Conservation (phyloP, 129 eudicot genomes). For the Escallonia rubra region DNA sequence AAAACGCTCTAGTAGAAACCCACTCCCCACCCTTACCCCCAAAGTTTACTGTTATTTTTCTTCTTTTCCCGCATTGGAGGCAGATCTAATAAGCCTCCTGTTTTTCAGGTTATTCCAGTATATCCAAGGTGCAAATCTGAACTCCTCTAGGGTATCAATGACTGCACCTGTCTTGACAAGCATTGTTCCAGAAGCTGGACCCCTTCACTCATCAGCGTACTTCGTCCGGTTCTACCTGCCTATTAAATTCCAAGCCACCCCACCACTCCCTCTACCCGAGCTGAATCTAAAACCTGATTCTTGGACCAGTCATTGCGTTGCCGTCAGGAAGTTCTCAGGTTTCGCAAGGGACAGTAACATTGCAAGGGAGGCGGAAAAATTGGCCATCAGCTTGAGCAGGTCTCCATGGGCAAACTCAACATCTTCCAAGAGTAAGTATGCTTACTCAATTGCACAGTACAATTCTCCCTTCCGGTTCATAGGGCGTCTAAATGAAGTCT, state of each 20-base stretch:
- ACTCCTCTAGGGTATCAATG: slow-evolving; percentile 69
- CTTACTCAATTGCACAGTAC: slow-evolving; percentile 84
- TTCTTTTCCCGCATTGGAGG: not conserved
- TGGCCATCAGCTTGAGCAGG: slow-evolving; percentile 63
- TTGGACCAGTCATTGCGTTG: slow-evolving; percentile 64
- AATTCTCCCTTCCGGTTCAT: slow-evolving; percentile 60
- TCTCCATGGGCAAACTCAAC: slow-evolving; percentile 74
- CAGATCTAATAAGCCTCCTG: not conserved
- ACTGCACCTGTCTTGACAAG: slow-evolving; percentile 73
- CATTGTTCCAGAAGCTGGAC: slow-evolving; percentile 69
- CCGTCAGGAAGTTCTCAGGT: slow-evolving; percentile 79
- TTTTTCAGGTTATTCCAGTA: slow-evolving; percentile 68
- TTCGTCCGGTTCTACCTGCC: slow-evolving; percentile 65
- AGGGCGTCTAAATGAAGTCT: slow-evolving; percentile 80
- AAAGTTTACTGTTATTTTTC: not conserved
- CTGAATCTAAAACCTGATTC: slow-evolving; percentile 57
- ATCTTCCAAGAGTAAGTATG: slow-evolving; percentile 48
- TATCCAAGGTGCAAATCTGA: slow-evolving; percentile 84
- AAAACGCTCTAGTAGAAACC: not conserved
- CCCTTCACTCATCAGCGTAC: slow-evolving; percentile 72
- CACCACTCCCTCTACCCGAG: slow-evolving; percentile 90
- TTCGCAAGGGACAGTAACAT: slow-evolving; percentile 69
- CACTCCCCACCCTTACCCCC: not conserved
- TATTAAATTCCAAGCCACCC: slow-evolving; percentile 52
- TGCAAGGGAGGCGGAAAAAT: slow-evolving; percentile 65